Evolutionary conservation across 2,329 filamentous ascomycete species (phyloP).

Genomic region (Trichoderma simmonsii): DNA sequence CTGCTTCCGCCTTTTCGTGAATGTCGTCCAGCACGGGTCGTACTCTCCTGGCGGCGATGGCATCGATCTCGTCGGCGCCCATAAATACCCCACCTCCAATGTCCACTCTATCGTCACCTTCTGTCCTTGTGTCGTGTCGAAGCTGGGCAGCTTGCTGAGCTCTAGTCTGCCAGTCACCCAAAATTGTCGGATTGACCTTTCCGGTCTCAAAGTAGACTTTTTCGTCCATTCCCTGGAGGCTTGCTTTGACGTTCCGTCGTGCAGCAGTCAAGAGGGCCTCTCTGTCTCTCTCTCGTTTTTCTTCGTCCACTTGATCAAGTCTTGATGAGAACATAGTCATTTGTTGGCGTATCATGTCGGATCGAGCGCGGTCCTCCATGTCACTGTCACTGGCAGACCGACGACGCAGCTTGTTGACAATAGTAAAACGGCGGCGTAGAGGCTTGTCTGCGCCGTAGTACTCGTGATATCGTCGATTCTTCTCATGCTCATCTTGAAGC

Average conservation of each 20-base stretch:
- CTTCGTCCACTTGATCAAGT: conserved; percentile 64
- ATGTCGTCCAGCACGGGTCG: conserved; percentile 86
- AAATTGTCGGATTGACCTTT: conserved; percentile 63
- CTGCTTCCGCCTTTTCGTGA: conserved; percentile 69
- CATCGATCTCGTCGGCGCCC: conserved; percentile 72
- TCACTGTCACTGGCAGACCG: conserved; percentile 67
- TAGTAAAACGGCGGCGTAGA: conserved; percentile 45
- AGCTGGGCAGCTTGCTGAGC: conserved; percentile 67
- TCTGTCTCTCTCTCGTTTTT: conserved; percentile 73
- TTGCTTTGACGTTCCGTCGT: conserved; percentile 79
- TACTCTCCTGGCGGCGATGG: conserved; percentile 71
- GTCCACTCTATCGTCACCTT: conserved; percentile 56
- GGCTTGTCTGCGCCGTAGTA: conserved; percentile 63
- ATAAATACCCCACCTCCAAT: conserved; percentile 81
- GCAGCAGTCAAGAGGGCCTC: conserved; percentile 73
- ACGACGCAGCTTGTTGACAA: conserved; percentile 55
- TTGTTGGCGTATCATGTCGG: conserved; percentile 69
- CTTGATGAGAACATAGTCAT: conserved; percentile 74
- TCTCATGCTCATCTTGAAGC: conserved; percentile 67
- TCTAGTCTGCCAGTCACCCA: conserved; percentile 76
- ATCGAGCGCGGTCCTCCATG: conserved; percentile 63
- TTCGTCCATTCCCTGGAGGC: conserved; percentile 77
- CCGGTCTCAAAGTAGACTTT: conserved; percentile 75
- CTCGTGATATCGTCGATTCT: conserved; percentile 63
- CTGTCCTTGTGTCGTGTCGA: conserved; percentile 59